Conservation (phyloP, 108 stramenopile genomes). For the Poteriospumella lacustris region DNA sequence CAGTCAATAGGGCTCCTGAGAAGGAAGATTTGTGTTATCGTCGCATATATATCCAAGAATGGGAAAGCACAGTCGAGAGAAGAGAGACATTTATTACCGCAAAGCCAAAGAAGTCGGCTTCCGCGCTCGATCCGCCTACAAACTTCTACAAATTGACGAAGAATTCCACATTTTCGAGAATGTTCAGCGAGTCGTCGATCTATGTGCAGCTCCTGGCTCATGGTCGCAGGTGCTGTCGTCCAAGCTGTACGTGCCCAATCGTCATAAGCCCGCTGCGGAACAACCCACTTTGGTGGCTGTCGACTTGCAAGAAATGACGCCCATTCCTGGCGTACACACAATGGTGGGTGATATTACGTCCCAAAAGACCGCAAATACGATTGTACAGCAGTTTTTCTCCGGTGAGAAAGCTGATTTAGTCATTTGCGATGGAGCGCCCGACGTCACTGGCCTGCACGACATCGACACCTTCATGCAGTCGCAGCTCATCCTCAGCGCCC, state of each 20-base stretch:
- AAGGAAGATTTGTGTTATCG: no score
- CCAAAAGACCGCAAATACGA: conserved; percentile 2
- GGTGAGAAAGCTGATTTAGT: conserved; percentile 84
- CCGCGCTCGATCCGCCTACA: conserved; percentile 93
- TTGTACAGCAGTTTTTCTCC: conserved; percentile 3
- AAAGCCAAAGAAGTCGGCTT: conserved; percentile 83
- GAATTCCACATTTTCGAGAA: conserved; percentile 78
- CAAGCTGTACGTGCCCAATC: conserved; percentile 41
- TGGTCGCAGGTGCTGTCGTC: conserved; percentile 88
- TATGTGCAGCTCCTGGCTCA: conserved; percentile 96
- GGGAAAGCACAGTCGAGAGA: conserved; percentile 80
- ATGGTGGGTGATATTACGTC: conserved; percentile 27
- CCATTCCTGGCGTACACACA: conserved; percentile 72
- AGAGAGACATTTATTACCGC: conserved; percentile 96
- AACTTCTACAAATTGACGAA: conserved; percentile 90
- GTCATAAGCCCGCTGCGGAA: neutral
- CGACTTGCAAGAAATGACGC: conserved; percentile 76
- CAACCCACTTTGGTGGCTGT: neutral
- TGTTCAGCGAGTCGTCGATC: conserved; percentile 75
- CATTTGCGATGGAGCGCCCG: conserved; percentile 97
- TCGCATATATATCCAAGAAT: conserved; percentile 55
- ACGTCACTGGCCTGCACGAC: conserved; percentile 88
- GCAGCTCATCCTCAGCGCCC: conserved; percentile 81
- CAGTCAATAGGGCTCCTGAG: no score
- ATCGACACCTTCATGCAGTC: conserved; percentile 89